Evolutionary conservation across 768 basidiomycete genomes (phyloP), one percentile per base, ranked within the genome.

Genomic region (Multifurca ochricompacta): DNA sequence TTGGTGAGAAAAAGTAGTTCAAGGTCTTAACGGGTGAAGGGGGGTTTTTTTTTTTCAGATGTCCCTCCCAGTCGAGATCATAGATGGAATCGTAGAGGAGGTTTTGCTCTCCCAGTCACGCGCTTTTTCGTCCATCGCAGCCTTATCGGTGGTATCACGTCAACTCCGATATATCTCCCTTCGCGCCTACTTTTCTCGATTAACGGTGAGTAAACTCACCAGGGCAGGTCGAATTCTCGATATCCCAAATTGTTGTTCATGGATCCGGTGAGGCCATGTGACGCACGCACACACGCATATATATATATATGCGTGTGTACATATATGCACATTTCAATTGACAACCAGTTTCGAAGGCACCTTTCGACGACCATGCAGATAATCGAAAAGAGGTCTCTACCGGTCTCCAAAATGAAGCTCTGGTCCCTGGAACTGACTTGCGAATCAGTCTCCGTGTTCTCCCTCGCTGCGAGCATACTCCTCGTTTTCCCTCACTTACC

Each of bases 101-200:
- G 48, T 66, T 2, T 59, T 69, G 9, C 50, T 13, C 6, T 35
- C 47, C 23, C 51, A 53, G 14, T 32, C 49, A 19, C 53, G 48
- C 25, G 21, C 49, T 3, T 70, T 70, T 53, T 49, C 60, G 0
- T 58, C 62, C 6, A 63, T 70, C 43, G 59, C 62, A 1, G 45
- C 51, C 16, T 63, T 69, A 48, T 61, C 67, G 2, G 53, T 65
- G 37, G 64, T 54, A 3, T 69, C 68, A 9, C 62, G 54, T 39
- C 63, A 57, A 36, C 62, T 65, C 27, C 67, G 68, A 19, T 52
- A 64, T 32, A 63, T 69, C 48, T 61, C 66, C 31, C 61, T 69
- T 18, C 50, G 66, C 30, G 56, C 55, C n/a, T 69, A 61, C 44
- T 70, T 66, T 48, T 56, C 45, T 3, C 21, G 31, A 7, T 53